Conservation (phyloP, 2,329 filamentous ascomycete genomes). For the Nothophoma quercina region DNA sequence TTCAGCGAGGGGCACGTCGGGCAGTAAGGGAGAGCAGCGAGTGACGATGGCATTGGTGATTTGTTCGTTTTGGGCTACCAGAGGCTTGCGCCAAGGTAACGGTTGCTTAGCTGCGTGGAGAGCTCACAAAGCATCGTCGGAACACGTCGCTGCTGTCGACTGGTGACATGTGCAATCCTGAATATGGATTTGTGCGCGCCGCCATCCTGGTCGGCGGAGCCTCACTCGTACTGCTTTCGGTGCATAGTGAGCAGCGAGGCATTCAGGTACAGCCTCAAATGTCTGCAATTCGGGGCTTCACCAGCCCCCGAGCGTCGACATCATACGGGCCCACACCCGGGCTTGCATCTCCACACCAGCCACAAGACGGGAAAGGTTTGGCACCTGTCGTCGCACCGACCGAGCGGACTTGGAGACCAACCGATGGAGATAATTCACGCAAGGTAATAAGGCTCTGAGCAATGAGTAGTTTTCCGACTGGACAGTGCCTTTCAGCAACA, state of each 20-base stretch:
- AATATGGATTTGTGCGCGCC: background rate
- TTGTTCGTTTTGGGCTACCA: slow-evolving; percentile 9
- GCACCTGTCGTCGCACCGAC: slow-evolving; percentile 7
- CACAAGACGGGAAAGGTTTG: slow-evolving; percentile 8
- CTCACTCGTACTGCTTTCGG: slow-evolving; percentile 4
- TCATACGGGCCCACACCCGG: slow-evolving; percentile 14
- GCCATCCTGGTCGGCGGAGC: background rate
- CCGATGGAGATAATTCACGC: slow-evolving; percentile 11
- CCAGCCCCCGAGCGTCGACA: slow-evolving; percentile 16
- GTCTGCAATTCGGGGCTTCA: background rate
- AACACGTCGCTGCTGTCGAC: slow-evolving; percentile 14
- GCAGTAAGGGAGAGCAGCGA: slow-evolving; percentile 5
- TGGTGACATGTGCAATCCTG: slow-evolving; percentile 4
- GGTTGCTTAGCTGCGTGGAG: slow-evolving; percentile 12
- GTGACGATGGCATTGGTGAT: slow-evolving; percentile 10
- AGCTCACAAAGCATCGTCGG: slow-evolving; percentile 17
- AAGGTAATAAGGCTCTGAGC: slow-evolving; percentile 1
- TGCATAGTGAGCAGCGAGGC: too few species aligned
- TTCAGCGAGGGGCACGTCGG: slow-evolving; percentile 10
- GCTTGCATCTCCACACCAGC: slow-evolving; percentile 16
- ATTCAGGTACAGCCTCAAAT: background rate
- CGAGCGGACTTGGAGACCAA: background rate
- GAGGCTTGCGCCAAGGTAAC: slow-evolving; percentile 16
- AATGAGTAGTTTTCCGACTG: background rate
- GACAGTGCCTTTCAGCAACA: background rate